Evolutionary conservation across 1,284 basidiomycete species (phyloP).

Genomic region (Ceratobasidium sp.): DNA sequence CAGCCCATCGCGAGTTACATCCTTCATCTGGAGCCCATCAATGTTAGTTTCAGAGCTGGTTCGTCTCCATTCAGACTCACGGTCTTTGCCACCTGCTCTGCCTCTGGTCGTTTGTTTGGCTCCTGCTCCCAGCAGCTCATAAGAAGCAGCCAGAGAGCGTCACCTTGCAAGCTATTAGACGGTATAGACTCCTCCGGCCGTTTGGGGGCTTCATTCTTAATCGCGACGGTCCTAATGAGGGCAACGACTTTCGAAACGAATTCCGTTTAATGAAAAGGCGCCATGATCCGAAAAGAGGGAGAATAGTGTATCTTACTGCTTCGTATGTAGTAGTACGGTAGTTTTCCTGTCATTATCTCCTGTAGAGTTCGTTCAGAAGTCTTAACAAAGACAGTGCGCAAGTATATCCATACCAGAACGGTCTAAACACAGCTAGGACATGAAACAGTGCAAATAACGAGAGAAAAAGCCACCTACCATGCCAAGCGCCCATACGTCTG

Average conservation of each 20-base stretch:
- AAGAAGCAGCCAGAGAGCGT: neutral
- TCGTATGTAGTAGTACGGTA: neutral
- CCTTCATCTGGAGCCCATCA: too few relatives aligned
- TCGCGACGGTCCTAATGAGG: neutral
- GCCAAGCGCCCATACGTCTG: neutral
- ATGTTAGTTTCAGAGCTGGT: too few relatives aligned
- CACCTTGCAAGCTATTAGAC: neutral
- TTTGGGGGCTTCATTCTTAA: neutral
- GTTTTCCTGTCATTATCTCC: neutral
- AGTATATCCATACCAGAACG: neutral
- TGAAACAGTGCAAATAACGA: neutral
- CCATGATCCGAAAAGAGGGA: too few relatives aligned
- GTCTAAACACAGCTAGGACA: neutral
- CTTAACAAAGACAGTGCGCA: neutral
- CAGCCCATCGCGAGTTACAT: too few relatives aligned
- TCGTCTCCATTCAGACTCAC: too few relatives aligned
- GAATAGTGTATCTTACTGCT: neutral
- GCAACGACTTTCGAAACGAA: too few relatives aligned
- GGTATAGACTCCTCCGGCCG: neutral
- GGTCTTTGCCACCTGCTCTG: neutral
- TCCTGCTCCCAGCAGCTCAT: conserved; percentile 16
- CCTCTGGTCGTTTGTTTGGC: neutral
- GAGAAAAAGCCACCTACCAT: neutral
- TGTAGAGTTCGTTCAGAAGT: neutral
- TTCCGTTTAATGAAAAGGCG: too few relatives aligned